Base-by-base conservation (phyloP, 2,329 filamentous ascomycete genomes). In the Botrytis sinoallii region DNA sequence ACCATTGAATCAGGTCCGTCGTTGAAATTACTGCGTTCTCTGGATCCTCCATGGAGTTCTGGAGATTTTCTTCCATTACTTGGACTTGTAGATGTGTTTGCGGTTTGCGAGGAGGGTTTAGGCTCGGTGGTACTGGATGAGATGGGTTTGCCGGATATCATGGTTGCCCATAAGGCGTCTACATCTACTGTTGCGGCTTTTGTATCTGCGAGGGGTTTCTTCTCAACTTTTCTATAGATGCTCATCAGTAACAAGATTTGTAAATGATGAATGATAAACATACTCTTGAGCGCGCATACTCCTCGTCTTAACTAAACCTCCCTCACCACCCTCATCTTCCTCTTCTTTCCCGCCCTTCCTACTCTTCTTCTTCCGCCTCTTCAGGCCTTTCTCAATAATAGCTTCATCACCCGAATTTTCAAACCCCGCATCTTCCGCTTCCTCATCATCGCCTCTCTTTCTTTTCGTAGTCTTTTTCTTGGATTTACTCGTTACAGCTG, bases 401-500 rank as follows among this genome's bases (percentile, higher is more conserved):
- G 87, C 87, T 79, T 93, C 91, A 78, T 93, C 91, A n/a, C 91
- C 91, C 0, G 91, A 93, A 76, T 91, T 91, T 74, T 89, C 87
- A 75, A 89, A 88, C 1, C 85, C 88, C 0, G 84, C 84, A 76
- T 87, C 85, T 52, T 84, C 83, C 2, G 81, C 83, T 7, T 85
- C 79, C 59, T 77, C 77, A 59, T 76, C 76, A 75, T 71, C 25
- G 60, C 74, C 74, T 60, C 81, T 77, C 78, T 83, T 85, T 71
- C 83, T 79, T 65, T 84, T 84, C 16, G 74, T 73, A 4, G 78
- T 61, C 55, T 78, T 57, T 1, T 71, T 73, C 57, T 74, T 75
- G n/a, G 72, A 67, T 7, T 42, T 55, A 55, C 42, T n/a, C 42
- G 48, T 44, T 12, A 59, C 40, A 46, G 75, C 72, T 18, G 22